phyloP scores from a whole-genome alignment of 2,329 filamentous ascomycete genomes.

The Cladosporium sp. region DNA sequence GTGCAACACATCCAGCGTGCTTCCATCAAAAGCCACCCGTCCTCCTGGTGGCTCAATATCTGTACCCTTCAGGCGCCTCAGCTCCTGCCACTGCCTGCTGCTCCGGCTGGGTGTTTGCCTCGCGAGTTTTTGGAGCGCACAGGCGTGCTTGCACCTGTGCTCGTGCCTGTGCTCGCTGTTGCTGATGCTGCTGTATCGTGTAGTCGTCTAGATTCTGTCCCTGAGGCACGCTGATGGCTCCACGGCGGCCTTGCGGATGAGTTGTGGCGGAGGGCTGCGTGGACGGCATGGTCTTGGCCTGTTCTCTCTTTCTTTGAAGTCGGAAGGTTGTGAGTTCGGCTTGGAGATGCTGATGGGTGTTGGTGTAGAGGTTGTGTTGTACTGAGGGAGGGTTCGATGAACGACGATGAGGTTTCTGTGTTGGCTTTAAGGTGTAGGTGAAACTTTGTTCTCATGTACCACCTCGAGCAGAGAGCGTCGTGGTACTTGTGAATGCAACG shows the following conservation, averaged over 20 bases:
- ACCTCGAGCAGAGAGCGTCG: background rate
- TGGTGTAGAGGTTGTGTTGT: background rate
- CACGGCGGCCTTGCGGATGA: background rate
- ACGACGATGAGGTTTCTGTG: background rate
- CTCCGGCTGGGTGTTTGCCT: background rate
- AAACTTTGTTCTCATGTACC: background rate
- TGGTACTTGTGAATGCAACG: background rate
- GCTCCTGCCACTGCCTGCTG: background rate
- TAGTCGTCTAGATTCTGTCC: background rate
- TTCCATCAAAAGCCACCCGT: background rate
- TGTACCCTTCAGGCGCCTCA: background rate
- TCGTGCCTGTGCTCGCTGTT: background rate
- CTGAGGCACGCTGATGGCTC: background rate
- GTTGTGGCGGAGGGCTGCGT: background rate
- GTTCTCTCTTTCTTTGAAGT: background rate
- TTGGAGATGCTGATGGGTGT: background rate
- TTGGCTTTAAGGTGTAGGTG: background rate
- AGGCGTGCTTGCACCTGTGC: background rate
- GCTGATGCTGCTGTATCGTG: background rate
- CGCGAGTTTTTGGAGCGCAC: background rate
- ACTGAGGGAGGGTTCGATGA: background rate
- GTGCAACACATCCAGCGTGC: background rate
- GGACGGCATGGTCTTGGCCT: background rate
- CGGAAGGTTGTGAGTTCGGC: background rate
- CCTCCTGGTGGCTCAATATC: background rate